Evolutionary conservation across 345 rosid genomes (phyloP).

Genomic region (Eucalyptus decipiens): DNA sequence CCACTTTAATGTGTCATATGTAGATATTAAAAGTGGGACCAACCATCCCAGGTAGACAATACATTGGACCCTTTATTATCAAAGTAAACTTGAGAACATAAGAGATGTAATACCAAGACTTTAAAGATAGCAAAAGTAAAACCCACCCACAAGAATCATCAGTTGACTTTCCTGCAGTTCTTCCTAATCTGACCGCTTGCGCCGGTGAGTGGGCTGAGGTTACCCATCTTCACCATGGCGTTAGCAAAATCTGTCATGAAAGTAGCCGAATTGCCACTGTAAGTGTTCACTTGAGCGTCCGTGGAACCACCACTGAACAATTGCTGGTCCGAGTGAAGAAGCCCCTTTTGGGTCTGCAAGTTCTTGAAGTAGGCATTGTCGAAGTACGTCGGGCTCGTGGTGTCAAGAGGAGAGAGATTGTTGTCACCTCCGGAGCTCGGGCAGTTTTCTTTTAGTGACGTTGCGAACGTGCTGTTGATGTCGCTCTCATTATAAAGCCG

Average conservation of each 20-base stretch:
- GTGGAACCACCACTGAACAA: constrained; percentile 42
- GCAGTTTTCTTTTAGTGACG: constrained; percentile 14
- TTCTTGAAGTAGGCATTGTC: constrained; percentile 56
- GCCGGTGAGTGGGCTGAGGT: constrained; percentile 28
- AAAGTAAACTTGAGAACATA: neutral
- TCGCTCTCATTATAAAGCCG: constrained; percentile 38
- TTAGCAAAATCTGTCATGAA: constrained; percentile 35
- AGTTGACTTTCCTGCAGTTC: constrained; percentile 26
- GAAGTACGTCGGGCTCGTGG: constrained; percentile 19
- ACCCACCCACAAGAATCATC: neutral
- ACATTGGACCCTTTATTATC: neutral
- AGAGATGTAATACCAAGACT: neutral
- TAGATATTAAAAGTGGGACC: neutral
- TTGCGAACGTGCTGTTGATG: constrained; percentile 22
- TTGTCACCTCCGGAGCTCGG: constrained; percentile 24
- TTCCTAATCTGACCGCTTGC: constrained; percentile 32
- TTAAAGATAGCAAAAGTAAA: neutral
- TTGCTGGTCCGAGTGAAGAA: constrained; percentile 56
- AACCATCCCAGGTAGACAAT: neutral
- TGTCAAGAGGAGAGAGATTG: constrained; percentile 33
- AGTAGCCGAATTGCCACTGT: constrained; percentile 3
- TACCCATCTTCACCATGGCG: constrained; percentile 53
- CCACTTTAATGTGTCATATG: rapidly evolving
- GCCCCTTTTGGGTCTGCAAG: constrained; percentile 34
- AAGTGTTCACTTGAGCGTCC: constrained; percentile 28